These are phyloP conservation scores for Spiraea crenata DNA, from an alignment of 331 rosid species.

Conservation along the genomic window DNA sequence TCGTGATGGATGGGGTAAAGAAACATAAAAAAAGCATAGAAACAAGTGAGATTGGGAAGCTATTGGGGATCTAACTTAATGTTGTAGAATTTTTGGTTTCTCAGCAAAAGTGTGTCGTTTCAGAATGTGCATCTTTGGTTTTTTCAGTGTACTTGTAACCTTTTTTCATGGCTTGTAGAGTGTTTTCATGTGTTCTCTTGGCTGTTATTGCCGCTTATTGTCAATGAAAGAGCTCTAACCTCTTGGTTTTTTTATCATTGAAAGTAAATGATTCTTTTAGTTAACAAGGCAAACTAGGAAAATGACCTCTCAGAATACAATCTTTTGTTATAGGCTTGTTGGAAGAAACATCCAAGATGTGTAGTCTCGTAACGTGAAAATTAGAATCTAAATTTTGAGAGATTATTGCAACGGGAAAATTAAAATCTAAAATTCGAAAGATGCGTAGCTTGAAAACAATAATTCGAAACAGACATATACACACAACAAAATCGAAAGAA, in stretches of 20 bases:
- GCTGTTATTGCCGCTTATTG: slow-evolving; percentile 30
- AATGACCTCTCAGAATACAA: not conserved
- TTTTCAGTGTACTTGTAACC: not conserved
- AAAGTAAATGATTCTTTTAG: slow-evolving; percentile 25
- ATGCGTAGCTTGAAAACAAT: no score
- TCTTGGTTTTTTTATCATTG: slow-evolving; percentile 26
- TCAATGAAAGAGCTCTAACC: slow-evolving; percentile 39
- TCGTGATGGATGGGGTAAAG: slow-evolving; percentile 33
- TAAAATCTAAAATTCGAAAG: no score
- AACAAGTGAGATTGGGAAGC: slow-evolving; percentile 12
- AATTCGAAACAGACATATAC: no score
- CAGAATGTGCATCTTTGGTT: slow-evolving; percentile 18
- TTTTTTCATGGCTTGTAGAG: slow-evolving; percentile 36
- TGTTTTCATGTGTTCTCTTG: slow-evolving; percentile 26
- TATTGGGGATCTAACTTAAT: slow-evolving; percentile 32
- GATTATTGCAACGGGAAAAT: no score
- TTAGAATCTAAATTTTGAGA: no score
- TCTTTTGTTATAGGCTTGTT: not conserved
- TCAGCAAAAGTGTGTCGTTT: slow-evolving; percentile 12
- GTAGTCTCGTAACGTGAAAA: no score
- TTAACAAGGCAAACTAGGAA: slow-evolving; percentile 20
- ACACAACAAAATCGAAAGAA: no score
- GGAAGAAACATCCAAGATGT: no score
- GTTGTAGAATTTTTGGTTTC: slow-evolving; percentile 11
- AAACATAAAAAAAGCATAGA: slow-evolving; percentile 13